Percentiles rank a stretch among this genome's conserved stretches.
Evolutionary conservation across 805 yeast genomes (phyloP).

Genomic region (Candida multigemmis): DNA sequence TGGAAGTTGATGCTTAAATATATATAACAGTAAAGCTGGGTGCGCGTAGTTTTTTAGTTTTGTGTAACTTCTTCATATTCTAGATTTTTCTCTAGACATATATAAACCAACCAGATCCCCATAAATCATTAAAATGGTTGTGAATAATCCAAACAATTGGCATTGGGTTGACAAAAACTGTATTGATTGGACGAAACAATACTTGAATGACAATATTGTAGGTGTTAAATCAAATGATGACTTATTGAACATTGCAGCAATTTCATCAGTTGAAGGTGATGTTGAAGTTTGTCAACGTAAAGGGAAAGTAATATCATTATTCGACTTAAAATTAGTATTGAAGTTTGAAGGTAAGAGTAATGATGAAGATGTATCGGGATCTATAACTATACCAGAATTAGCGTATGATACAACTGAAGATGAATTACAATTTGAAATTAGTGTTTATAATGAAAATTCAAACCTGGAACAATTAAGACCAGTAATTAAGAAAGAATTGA

Average conservation of each 20-base stretch:
- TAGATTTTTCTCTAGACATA: conserved; percentile 7
- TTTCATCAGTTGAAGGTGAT: conserved; percentile 79
- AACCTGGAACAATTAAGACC: conserved; percentile 44
- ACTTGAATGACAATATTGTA: conserved; percentile 55
- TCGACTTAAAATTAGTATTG: conserved; percentile 66
- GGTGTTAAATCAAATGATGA: conserved; percentile 35
- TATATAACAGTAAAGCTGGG: background rate
- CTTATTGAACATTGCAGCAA: conserved; percentile 27
- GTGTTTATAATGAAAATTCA: conserved; percentile 47
- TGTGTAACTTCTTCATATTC: conserved; percentile 5
- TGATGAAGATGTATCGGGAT: conserved; percentile 46
- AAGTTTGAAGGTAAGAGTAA: conserved; percentile 30
- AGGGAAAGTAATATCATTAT: conserved; percentile 89
- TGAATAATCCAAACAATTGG: conserved; percentile 97
- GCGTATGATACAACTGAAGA: conserved; percentile 85
- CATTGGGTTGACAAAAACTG: conserved; percentile 99
- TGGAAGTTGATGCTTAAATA: conserved; percentile 33
- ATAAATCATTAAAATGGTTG: conserved; percentile 56
- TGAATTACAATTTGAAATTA: conserved; percentile 78
- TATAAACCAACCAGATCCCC: too few species aligned
- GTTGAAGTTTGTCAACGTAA: conserved; percentile 96
- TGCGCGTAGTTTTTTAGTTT: conserved; percentile 1
- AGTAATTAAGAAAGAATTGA: conserved; percentile 37
- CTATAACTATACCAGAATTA: conserved; percentile 80
- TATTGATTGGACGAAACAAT: conserved; percentile 78